Conservation (phyloP, 2,329 filamentous ascomycete genomes). For the Ophiostoma himal-ulmi region DNA sequence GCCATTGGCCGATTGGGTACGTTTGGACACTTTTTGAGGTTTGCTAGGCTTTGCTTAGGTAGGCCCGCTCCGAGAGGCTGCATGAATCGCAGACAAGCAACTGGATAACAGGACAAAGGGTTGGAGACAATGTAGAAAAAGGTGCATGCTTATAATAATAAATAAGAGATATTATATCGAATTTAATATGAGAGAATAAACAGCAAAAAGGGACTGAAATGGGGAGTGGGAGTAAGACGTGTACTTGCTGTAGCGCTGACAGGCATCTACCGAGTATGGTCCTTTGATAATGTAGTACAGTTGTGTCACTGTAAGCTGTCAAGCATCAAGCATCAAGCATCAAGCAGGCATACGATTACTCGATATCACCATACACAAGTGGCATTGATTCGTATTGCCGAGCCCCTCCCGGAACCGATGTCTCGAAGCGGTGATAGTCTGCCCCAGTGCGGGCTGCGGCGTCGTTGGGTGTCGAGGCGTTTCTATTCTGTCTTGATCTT, state of each 20-base stretch:
- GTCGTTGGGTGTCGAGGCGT: neutral
- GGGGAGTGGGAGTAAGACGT: too few relatives aligned
- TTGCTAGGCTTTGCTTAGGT: too few relatives aligned
- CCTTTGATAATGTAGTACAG: neutral
- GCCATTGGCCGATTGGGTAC: neutral
- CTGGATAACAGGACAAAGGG: neutral
- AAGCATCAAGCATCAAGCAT: too few relatives aligned
- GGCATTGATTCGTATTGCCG: neutral
- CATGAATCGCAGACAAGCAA: neutral
- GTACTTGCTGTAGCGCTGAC: too few relatives aligned
- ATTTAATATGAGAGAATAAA: too few relatives aligned
- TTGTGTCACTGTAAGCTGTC: too few relatives aligned
- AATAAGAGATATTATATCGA: too few relatives aligned
- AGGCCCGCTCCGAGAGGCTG: neutral
- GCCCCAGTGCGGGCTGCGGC: constrained; percentile 4
- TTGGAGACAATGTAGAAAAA: neutral
- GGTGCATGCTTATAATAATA: too few relatives aligned
- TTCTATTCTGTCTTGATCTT: neutral
- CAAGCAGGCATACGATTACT: too few relatives aligned
- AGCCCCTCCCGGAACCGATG: constrained; percentile 4
- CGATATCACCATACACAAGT: neutral
- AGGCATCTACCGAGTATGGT: too few relatives aligned
- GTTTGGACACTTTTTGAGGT: neutral
- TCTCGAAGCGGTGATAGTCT: constrained; percentile 2
- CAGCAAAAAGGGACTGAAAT: too few relatives aligned